Evolutionary conservation across 108 stramenopile species (phyloP).

Genomic region (Aurantiochytrium sp.): DNA sequence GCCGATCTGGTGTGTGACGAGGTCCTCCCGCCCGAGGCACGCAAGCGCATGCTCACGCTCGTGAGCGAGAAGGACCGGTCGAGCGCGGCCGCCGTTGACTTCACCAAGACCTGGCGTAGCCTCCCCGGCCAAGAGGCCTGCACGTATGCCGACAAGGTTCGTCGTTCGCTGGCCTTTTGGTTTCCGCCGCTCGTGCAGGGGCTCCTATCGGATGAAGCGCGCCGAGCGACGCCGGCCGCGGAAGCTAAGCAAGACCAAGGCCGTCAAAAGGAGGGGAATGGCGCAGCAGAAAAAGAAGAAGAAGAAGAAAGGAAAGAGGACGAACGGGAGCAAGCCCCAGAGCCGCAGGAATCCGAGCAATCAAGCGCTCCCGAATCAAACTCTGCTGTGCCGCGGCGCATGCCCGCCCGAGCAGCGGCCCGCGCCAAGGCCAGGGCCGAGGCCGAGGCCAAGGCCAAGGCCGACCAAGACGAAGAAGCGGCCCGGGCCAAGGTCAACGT

Average conservation of each 20-base stretch:
- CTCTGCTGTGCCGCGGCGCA: too few species aligned
- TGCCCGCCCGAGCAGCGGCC: too few species aligned
- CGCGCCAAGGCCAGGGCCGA: too few species aligned
- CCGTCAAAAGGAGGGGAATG: too few species aligned
- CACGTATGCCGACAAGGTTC: background rate
- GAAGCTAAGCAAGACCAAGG: too few species aligned
- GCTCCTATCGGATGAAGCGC: background rate
- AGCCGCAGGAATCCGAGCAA: too few species aligned
- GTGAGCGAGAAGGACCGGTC: background rate
- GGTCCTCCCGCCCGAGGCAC: background rate
- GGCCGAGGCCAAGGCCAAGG: too few species aligned
- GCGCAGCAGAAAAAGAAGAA: background rate
- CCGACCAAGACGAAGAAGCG: too few species aligned
- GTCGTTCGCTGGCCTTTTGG: background rate
- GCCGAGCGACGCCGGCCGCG: background rate
- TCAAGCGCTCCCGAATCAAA: too few species aligned
- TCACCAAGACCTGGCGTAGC: background rate
- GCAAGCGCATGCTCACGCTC: background rate
- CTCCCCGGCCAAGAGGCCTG: background rate
- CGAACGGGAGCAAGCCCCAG: too few species aligned
- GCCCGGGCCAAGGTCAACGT: too few species aligned
- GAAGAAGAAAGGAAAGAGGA: too few species aligned
- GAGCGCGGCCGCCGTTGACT: background rate
- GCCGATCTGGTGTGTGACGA: background rate
- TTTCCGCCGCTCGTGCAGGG: background rate